A percentile compares a stretch with the other conserved stretches of the same genome.
Conservation (phyloP, 176 grass and related monocot species). For the Areca catechu region DNA sequence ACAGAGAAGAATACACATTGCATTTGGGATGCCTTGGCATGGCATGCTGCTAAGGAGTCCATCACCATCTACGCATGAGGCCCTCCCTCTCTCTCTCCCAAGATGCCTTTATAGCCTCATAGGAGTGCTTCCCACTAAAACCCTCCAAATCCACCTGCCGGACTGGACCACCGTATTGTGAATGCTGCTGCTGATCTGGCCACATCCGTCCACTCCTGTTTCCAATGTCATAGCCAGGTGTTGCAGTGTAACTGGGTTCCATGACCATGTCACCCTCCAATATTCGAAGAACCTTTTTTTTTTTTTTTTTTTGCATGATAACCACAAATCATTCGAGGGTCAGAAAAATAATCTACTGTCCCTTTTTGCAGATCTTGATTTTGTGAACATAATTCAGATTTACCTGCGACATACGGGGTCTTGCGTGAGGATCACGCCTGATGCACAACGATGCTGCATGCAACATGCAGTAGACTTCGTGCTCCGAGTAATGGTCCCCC, state of each 20-base stretch:
- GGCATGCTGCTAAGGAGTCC: background rate
- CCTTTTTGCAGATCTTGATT: no score
- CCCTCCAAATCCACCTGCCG: conserved; percentile 29
- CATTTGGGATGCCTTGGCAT: background rate
- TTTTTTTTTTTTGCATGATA: no score
- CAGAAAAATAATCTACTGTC: no score
- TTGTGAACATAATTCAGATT: background rate
- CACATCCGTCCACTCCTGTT: conserved; percentile 53
- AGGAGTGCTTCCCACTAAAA: conserved; percentile 34
- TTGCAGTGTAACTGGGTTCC: conserved; percentile 48
- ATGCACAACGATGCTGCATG: conserved; percentile 85
- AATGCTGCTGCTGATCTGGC: conserved; percentile 34
- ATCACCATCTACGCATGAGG: conserved; percentile 44
- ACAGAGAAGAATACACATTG: conserved; percentile 48
- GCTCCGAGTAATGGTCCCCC: conserved; percentile 41
- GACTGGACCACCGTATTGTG: conserved; percentile 32
- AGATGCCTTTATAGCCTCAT: conserved; percentile 44
- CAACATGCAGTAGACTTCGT: conserved; percentile 83
- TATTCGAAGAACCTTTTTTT: conserved; percentile 78
- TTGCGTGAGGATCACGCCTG: conserved; percentile 68
- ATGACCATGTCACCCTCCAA: conserved; percentile 77
- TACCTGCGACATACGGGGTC: conserved; percentile 95
- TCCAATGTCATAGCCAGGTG: conserved; percentile 45
- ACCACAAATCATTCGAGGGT: no score
- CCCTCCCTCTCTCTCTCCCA: conserved; percentile 66